Base-by-base conservation (phyloP, 441 rosid species). In the Macaranga tanarius region DNA sequence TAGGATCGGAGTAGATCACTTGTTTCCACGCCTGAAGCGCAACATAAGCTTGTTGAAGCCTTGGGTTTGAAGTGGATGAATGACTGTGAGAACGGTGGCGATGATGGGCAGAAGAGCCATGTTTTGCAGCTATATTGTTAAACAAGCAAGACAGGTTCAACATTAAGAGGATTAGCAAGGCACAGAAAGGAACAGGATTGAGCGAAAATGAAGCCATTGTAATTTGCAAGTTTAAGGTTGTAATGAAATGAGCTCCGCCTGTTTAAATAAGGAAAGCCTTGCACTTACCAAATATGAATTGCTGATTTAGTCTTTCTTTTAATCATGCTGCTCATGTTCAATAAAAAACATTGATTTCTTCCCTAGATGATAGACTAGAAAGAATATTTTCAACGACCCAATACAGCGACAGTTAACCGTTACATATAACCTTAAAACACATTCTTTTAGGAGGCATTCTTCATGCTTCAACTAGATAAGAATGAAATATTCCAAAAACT, bases 1-100 rank as follows among this genome's bases (percentile, higher is more conserved):
- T n/a, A 9, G 97, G 99, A 80, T 94, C 99, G 3, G 99, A 94
- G 79, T 82, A 88, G 73, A 94, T 90, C 10, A 91, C 93, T 16
- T 73, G 79, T 78, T 85, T 94, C 97, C 95, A 92, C 26, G 90
- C 90, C 72, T 88, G 89, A 20, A 94, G 80, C 2, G 90, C 97
- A 55, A 73, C 75, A 69, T 88, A 89, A 26, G 99, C 99, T 69
- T 79, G 82, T 62, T 81, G 78, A 71, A 94, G 93, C 64, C 88
- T 75, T 5, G 82, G 77, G 81, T 84, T 88, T 13, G 84, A 60
- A 55, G 77, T 26, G 7, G 79, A 73, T 22, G 89, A 44, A 48
- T 71, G 84, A 76, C 44, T 67, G 67, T 50, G 71, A 38, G 60
- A 76, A 73, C 66, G 83, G 68, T 76, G 87, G 69, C 67, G 86